Base-by-base conservation (phyloP, 345 rosid genomes). In the Iberis pinnata region DNA sequence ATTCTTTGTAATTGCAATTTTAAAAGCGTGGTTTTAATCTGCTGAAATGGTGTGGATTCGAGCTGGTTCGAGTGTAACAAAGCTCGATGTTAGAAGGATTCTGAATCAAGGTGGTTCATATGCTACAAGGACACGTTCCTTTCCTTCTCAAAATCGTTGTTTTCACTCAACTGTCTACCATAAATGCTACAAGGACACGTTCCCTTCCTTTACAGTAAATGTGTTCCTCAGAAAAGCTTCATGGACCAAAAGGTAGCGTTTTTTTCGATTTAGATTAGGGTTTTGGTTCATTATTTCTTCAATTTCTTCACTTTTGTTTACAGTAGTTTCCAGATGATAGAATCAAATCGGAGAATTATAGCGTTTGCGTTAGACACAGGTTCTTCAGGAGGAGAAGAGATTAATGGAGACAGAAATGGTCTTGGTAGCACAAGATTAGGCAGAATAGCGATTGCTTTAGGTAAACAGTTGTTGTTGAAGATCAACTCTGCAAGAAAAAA, bases 391-490 rank as follows among this genome's bases (percentile, higher is more conserved):
- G 83, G 64, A 32, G 71, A 76, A 70, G 83, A 81, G 58, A 57
- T 73, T 43, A 75, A 74, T 37, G 58, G 77, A 17, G 85, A 80
- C 11, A 58, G 73, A 39, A 45, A 80, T 39, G 84, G 74, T 72
- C 78, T 81, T 5, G 84, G 92, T 20, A 76, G 96, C 49, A 92
- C 98, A 27, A 74, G 96, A 50, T 65, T 92, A 62, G 86, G 95
- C 31, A 77, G 96, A 76, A 84, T 92, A 41, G 95, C 84, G 15
- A 73, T 80, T 61, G 95, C 95, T 13, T 83, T 87, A 29, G 84
- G 95, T 33, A 78, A 79, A 65, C 89, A 81, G 62, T 19, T 65
- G 18, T 76, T 88, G 18, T 55, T 83, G 53, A 92, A 85, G 76
- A 71, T 88, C 24, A 92, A 92, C 76, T 70, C 80, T 2, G 84